phyloP scores from a whole-genome alignment of 129 eudicot species.

The Centrapalus pauciflorus region DNA sequence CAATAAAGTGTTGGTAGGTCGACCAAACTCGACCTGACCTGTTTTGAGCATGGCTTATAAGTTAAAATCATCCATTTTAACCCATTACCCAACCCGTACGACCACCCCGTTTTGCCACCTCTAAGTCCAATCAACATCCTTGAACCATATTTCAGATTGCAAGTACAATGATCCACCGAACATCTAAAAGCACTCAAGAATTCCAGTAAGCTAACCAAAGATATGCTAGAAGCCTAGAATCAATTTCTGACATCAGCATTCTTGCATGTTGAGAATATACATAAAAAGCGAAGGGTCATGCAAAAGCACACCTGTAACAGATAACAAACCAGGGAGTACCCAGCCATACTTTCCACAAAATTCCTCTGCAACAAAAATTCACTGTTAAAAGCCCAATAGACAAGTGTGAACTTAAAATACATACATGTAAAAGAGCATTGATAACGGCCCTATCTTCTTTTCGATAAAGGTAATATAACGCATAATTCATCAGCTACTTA shows the following conservation, averaged over 20 bases:
- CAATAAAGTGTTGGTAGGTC: too few species aligned
- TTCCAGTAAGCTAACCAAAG: not conserved
- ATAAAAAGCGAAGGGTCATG: not conserved
- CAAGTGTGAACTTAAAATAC: not conserved
- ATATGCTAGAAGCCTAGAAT: not conserved
- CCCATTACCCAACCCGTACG: too few species aligned
- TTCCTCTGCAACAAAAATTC: conserved; percentile 67
- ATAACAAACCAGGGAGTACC: conserved; percentile 98
- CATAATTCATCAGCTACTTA: not conserved
- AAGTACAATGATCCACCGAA: not conserved
- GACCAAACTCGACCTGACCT: too few species aligned
- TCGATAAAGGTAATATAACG: not conserved
- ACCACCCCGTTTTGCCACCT: too few species aligned
- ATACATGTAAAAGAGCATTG: not conserved
- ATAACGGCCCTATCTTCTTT: not conserved
- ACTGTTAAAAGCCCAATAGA: conserved; percentile 16
- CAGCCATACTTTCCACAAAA: conserved; percentile 99
- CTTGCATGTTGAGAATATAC: not conserved
- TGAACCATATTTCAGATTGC: not conserved
- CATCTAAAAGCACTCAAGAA: not conserved
- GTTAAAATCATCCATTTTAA: too few species aligned
- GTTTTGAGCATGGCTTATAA: too few species aligned
- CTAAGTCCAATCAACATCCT: not conserved
- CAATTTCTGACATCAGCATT: not conserved
- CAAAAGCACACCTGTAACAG: conserved; percentile 69